Base-by-base conservation (phyloP, 202 grass and related monocot genomes). In the Setaria italica region DNA sequence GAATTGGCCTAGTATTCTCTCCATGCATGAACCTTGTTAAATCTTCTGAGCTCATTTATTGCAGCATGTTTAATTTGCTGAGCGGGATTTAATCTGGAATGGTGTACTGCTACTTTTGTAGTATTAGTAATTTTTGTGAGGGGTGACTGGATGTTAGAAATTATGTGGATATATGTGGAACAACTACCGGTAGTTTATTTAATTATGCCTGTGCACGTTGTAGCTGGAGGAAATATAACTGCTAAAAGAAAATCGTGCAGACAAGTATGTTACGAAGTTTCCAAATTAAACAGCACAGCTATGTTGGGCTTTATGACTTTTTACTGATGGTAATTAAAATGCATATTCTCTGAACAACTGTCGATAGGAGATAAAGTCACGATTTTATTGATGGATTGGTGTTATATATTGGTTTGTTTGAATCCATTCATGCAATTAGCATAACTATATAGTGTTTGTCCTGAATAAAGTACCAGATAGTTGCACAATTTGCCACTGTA, bases 271-370 rank as follows among this genome's bases (percentile, higher is more conserved):
- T 50, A 50, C 7, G n/a, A 32, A 14, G 16, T 56, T 88, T 35
- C 25, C 48, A 58, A 64, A 74, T 33, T 53, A 33, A 73, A 54
- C 7, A 48, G 14, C 56, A 10, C 45, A 30, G 71, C 21, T 47
- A 12, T 81, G 51, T 47, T 81, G 59, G 49, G 29, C 33, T 65
- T 62, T 89, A 8, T n/a, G 77, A 45, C 10, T 34, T 55, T 73
- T 48, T 53, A 19, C 21, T 17, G 11, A 33, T 33, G 35, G 16
- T n/a, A 0, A 0, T 62, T 42, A 21, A 55, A 65, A 72, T 62
- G 48, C 29, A 60, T 50, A 45, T 50, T 43, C 16, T 16, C 63
- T 20, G 16, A 32, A 56, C 35, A 62, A 10, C 13, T 74, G 9
- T 37, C 51, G 9, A 11, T 51, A 11, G 16, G 9, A 39, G 57